A percentile compares a stretch with the other conserved stretches of the same genome.
These are phyloP conservation scores for Malus orientalis DNA, from an alignment of 306 rosid species.

Conservation along the genomic window DNA sequence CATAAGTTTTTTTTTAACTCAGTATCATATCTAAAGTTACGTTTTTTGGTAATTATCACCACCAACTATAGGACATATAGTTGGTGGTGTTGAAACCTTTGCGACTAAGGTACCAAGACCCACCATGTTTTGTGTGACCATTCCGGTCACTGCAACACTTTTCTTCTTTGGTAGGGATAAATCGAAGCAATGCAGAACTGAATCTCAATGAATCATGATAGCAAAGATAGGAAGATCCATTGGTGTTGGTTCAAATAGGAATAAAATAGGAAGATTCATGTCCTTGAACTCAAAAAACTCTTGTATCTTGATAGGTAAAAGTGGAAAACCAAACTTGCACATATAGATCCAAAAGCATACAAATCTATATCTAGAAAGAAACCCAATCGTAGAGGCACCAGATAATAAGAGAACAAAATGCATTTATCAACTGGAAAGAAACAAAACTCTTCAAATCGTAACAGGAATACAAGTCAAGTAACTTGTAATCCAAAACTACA, in stretches of 20 bases:
- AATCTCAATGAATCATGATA: no score
- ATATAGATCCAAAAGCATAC: background rate
- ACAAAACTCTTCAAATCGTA: background rate
- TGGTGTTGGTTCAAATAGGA: no score
- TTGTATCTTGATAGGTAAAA: background rate
- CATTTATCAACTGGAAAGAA: background rate
- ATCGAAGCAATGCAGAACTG: no score
- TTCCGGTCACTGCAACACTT: no score
- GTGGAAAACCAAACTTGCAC: background rate
- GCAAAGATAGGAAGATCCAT: background rate
- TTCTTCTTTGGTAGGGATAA: no score
- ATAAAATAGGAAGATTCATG: background rate
- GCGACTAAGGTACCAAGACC: background rate
- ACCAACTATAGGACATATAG: no score
- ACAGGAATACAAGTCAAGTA: background rate
- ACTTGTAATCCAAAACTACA: background rate
- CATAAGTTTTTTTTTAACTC: no score
- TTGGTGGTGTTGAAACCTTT: background rate
- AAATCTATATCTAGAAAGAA: background rate
- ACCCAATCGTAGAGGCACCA: background rate
- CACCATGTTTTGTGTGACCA: no score
- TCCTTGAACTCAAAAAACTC: background rate
- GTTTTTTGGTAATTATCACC: no score
- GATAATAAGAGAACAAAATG: background rate
- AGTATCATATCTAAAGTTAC: no score